These are phyloP conservation scores for Cystobasidium pallidum DNA, from an alignment of 1,284 basidiomycete species.

Conservation along the genomic window DNA sequence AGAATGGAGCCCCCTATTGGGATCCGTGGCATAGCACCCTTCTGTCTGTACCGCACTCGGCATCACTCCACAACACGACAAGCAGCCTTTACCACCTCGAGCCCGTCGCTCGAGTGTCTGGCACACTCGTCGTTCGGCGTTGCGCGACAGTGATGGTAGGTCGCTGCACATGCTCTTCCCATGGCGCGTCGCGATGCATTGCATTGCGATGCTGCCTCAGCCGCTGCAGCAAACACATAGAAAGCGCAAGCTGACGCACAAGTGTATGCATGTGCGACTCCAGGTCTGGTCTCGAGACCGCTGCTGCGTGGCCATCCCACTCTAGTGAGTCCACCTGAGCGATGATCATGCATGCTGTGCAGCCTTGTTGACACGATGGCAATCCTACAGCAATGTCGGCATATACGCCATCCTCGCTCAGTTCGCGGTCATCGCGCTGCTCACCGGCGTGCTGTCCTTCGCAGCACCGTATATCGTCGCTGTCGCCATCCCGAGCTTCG, in stretches of 20 bases:
- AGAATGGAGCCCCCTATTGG: too few relatives aligned
- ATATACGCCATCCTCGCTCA: constrained; percentile 78
- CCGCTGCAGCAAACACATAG: background rate
- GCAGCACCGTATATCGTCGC: constrained; percentile 75
- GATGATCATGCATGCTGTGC: background rate
- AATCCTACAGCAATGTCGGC: constrained; percentile 71
- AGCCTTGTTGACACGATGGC: constrained; percentile 14
- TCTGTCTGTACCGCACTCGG: background rate
- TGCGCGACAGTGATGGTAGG: background rate
- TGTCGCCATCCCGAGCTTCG: constrained; percentile 71
- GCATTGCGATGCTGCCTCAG: background rate
- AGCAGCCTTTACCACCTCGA: too few relatives aligned
- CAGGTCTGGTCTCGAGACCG: constrained; percentile 41
- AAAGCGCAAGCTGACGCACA: background rate
- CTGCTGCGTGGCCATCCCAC: constrained; percentile 41
- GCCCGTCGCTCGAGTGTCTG: background rate
- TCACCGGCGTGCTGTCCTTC: constrained; percentile 75
- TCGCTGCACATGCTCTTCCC: background rate
- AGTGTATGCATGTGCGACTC: background rate
- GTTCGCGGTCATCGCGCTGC: constrained; percentile 69
- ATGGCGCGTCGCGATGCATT: background rate
- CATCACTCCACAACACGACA: background rate
- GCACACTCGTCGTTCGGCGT: background rate
- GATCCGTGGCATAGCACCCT: too few relatives aligned
- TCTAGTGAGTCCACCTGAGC: constrained; percentile 36